These are phyloP conservation scores for Tilletia horrida DNA, from an alignment of 1,284 basidiomycete species.

Conservation along the genomic window DNA sequence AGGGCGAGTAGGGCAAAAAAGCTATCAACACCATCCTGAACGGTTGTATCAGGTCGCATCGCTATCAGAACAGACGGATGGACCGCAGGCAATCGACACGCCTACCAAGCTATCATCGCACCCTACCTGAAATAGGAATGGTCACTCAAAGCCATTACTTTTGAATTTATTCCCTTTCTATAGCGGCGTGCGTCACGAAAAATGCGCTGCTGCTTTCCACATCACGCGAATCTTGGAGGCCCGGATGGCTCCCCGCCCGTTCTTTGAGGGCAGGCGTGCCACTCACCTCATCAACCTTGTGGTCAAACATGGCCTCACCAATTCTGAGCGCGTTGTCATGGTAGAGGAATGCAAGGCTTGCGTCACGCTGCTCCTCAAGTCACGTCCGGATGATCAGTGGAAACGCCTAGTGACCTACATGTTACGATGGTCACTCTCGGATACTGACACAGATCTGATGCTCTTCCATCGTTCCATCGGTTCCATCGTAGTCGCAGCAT, in stretches of 20 bases:
- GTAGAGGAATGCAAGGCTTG: not conserved
- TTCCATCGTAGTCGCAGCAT: too few species aligned
- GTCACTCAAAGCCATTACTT: not conserved
- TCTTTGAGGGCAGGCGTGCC: not conserved
- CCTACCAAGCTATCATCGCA: not conserved
- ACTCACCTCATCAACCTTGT: conserved; percentile 6
- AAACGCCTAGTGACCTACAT: too few species aligned
- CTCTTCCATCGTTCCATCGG: too few species aligned
- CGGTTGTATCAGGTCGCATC: not conserved
- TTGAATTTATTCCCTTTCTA: not conserved
- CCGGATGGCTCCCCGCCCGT: not conserved
- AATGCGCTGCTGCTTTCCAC: not conserved
- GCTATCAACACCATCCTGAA: not conserved
- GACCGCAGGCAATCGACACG: not conserved
- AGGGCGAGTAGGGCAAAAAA: too few species aligned
- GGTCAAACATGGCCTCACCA: not conserved
- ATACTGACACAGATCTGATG: too few species aligned
- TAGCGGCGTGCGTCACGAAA: not conserved
- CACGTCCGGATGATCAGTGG: too few species aligned
- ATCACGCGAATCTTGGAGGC: not conserved
- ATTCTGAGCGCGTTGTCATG: not conserved
- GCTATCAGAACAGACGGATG: conserved; percentile 1
- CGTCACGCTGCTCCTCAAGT: not conserved
- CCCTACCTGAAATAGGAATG: not conserved
- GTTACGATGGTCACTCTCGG: too few species aligned